Evolutionary conservation across 1,284 basidiomycete genomes (phyloP).

Genomic region (Trametes sp.): DNA sequence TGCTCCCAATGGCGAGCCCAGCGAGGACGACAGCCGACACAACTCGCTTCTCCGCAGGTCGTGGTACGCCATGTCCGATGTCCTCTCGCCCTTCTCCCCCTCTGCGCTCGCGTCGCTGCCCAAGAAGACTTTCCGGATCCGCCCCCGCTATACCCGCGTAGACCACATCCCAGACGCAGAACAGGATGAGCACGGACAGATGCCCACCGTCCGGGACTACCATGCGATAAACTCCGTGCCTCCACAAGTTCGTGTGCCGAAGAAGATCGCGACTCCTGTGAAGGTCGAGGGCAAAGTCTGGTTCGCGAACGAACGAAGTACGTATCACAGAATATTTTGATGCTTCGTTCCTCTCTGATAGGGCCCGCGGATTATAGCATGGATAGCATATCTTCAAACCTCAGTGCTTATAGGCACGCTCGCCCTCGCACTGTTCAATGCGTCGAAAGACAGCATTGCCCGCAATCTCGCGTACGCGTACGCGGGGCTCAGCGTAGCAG

Average conservation of each 20-base stretch:
- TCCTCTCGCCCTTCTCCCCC: constrained; percentile 75
- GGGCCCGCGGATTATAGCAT: constrained; percentile 57
- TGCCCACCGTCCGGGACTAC: constrained; percentile 73
- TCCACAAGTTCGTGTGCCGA: constrained; percentile 72
- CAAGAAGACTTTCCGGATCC: constrained; percentile 50
- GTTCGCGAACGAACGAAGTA: constrained; percentile 98
- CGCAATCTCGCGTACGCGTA: constrained; percentile 87
- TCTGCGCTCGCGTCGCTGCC: constrained; percentile 74
- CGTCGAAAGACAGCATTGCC: constrained; percentile 78
- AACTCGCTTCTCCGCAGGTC: constrained; percentile 50
- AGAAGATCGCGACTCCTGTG: constrained; percentile 90
- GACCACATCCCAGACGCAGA: constrained; percentile 72
- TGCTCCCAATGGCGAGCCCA: constrained; percentile 21
- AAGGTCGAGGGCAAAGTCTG: constrained; percentile 98
- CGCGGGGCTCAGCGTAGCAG: constrained; percentile 76
- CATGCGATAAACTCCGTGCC: constrained; percentile 70
- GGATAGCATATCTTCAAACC: constrained; percentile 91
- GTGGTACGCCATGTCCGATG: constrained; percentile 64
- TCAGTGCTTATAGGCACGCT: constrained; percentile 88
- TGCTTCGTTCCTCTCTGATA: neutral
- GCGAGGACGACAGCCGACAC: constrained; percentile 32
- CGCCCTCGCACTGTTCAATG: constrained; percentile 89
- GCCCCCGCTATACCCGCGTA: constrained; percentile 70
- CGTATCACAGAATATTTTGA: constrained; percentile 30
- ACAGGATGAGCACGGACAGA: constrained; percentile 57